Evolutionary conservation across 441 rosid genomes (phyloP).

Genomic region (Eutrema salsugineum): DNA sequence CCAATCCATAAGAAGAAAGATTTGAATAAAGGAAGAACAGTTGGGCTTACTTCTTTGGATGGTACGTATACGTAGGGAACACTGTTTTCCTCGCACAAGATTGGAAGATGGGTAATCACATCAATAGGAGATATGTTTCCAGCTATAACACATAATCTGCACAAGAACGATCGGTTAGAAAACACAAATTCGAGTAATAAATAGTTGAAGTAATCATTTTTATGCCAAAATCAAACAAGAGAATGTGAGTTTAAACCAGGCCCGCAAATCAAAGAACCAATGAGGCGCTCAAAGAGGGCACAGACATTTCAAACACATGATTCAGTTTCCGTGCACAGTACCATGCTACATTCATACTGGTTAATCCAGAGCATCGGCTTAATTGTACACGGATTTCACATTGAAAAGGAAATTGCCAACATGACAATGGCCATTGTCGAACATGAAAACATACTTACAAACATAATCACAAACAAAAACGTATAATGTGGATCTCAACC

Average conservation of each 20-base stretch:
- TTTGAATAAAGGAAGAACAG: background rate
- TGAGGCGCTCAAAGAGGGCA: constrained; percentile 43
- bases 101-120: constrained; percentile 84
- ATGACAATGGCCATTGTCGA: background rate
- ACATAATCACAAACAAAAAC: background rate
- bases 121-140: constrained; percentile 96
- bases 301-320: constrained; percentile 46
- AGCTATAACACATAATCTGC: constrained; percentile 83
- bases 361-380: constrained; percentile 71
- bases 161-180: background rate
- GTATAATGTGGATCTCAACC: constrained; percentile 36
- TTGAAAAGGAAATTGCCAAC: background rate
- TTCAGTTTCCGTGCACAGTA: constrained; percentile 48
- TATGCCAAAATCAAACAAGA: background rate
- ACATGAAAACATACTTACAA: no score
- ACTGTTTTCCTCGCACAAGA: constrained; percentile 31
- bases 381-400: constrained; percentile 37
- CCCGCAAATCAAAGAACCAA: constrained; percentile 42
- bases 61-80: constrained; percentile 71
- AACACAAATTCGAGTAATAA: background rate
- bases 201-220: no score
- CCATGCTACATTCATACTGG: constrained; percentile 51
- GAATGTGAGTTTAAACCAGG: constrained; percentile 50
- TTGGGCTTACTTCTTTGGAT: constrained; percentile 74
- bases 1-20: background rate